phyloP scores from a whole-genome alignment of 192 early-diverging fungal species.

The Chytriomyces sp. region DNA sequence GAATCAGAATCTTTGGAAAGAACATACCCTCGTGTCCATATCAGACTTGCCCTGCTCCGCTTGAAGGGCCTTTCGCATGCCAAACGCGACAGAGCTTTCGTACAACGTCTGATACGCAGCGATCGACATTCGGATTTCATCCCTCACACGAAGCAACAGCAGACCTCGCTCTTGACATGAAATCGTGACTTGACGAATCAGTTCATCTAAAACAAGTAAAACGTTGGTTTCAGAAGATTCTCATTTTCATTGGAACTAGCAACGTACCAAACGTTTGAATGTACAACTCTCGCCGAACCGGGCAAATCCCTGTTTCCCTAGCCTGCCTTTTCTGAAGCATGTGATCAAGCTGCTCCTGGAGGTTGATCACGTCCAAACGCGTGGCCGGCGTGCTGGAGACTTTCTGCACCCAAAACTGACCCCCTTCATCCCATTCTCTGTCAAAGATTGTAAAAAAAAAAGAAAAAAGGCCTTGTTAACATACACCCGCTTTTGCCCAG shows the following conservation, averaged over 20 bases:
- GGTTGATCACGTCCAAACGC: conserved; percentile 61
- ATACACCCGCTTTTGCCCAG: not conserved
- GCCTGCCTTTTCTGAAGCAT: conserved; percentile 71
- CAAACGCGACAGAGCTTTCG: conserved; percentile 66
- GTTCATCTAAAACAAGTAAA: conserved; percentile 51
- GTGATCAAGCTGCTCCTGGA: conserved; percentile 70
- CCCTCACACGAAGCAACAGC: conserved; percentile 62
- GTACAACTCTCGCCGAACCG: conserved; percentile 66
- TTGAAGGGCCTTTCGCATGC: conserved; percentile 68
- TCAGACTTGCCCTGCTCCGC: conserved; percentile 69
- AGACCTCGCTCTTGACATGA: conserved; percentile 68
- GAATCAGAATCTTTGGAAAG: conserved; percentile 25
- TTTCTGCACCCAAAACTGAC: conserved; percentile 69
- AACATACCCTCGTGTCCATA: conserved; percentile 61
- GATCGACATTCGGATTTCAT: conserved; percentile 72
- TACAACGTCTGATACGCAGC: conserved; percentile 70
- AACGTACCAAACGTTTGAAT: conserved; percentile 66
- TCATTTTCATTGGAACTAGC: not conserved
- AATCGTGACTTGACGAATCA: conserved; percentile 72
- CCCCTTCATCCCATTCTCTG: conserved; percentile 69
- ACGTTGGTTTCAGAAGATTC: not conserved
- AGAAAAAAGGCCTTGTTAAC: not conserved
- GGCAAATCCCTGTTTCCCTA: conserved; percentile 66
- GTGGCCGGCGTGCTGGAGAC: conserved; percentile 67
- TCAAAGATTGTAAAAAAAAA: not conserved